Percentiles rank a stretch among this genome's conserved stretches.
Conservation (phyloP, 768 basidiomycete genomes). For the Lactifluus rugatus region DNA sequence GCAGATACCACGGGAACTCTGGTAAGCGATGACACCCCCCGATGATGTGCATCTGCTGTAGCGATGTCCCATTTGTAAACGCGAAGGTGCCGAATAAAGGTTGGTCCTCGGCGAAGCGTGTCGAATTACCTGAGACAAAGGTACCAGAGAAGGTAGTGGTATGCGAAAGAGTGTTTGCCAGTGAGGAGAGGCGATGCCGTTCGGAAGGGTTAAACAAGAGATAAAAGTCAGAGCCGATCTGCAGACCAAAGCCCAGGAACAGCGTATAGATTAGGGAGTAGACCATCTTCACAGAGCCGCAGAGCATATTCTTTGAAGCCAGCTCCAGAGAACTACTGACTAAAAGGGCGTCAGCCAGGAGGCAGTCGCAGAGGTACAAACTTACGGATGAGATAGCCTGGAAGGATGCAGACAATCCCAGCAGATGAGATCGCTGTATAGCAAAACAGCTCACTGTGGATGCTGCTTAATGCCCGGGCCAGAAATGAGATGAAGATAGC, state of each 20-base stretch:
- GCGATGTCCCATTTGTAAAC: constrained; percentile 46
- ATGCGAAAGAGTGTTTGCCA: constrained; percentile 41
- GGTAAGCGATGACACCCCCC: constrained; percentile 57
- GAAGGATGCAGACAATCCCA: constrained; percentile 77
- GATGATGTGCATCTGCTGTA: constrained; percentile 38
- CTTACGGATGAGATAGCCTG: constrained; percentile 75
- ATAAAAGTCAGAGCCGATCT: constrained; percentile 73
- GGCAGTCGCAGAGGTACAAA: neutral
- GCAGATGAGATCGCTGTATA: constrained; percentile 84
- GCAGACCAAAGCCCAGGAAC: constrained; percentile 73
- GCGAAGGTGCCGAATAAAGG: constrained; percentile 53
- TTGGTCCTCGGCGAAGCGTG: constrained; percentile 30
- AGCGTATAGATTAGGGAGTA: constrained; percentile 76
- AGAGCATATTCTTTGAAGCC: constrained; percentile 73
- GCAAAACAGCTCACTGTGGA: constrained; percentile 66
- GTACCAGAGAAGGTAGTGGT: constrained; percentile 47
- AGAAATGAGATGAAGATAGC: constrained; percentile 72
- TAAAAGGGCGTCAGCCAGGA: constrained; percentile 19
- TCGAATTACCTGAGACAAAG: constrained; percentile 50
- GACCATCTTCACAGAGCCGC: constrained; percentile 76
- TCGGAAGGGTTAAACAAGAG: constrained; percentile 52
- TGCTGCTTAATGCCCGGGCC: constrained; percentile 74
- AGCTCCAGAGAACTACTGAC: constrained; percentile 76
- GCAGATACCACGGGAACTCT: constrained; percentile 65
- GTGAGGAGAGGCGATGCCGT: constrained; percentile 42